Evolutionary conservation across 208 protist genomes (phyloP), one percentile per base, ranked within the genome.

Genomic region (Kentomonas sorsogonicus): DNA sequence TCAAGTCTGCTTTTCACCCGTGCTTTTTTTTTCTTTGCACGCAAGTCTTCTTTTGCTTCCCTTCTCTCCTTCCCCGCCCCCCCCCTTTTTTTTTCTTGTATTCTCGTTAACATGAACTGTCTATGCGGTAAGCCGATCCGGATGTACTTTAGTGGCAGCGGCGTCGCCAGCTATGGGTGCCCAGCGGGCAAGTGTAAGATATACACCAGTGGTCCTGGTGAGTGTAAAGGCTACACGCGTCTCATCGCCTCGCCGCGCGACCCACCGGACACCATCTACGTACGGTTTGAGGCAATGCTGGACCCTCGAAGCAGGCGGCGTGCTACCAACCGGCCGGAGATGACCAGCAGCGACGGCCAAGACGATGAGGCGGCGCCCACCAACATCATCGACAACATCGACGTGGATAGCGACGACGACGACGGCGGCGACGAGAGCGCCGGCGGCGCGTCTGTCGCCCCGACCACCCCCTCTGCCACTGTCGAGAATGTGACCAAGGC

Each of bases 51-150:
- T 39, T 6, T 13, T 13, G 34, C 6, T 39, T 39, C n/a, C n/a
- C n/a, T n/a, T n/a, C n/a, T n/a, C n/a, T n/a, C n/a, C n/a, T n/a
- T n/a, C n/a, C n/a, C n/a, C n/a, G n/a, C n/a, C n/a, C n/a, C n/a
- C n/a, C n/a, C n/a, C n/a, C n/a, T n/a, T n/a, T n/a, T n/a, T n/a
- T n/a, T n/a, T n/a, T n/a, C n/a, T n/a, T n/a, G n/a, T n/a, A n/a
- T n/a, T n/a, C n/a, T n/a, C 82, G 82, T 11, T 47, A 22, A 11
- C 16, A 93, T 94, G 86, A 72, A 89, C 68, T 94, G 87, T 64
- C 61, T 72, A 29, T 94, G 87, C 59, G 79, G 73, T 0, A 26
- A 57, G 6, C 69, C 61, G 9, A 83, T 72, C 2, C 67, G 65
- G 18, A 79, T 72, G 47, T 48, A 69, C 34, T 60, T 77, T 22